phyloP scores from a whole-genome alignment of 2,329 filamentous ascomycete species.

The Fusarium graminum region DNA sequence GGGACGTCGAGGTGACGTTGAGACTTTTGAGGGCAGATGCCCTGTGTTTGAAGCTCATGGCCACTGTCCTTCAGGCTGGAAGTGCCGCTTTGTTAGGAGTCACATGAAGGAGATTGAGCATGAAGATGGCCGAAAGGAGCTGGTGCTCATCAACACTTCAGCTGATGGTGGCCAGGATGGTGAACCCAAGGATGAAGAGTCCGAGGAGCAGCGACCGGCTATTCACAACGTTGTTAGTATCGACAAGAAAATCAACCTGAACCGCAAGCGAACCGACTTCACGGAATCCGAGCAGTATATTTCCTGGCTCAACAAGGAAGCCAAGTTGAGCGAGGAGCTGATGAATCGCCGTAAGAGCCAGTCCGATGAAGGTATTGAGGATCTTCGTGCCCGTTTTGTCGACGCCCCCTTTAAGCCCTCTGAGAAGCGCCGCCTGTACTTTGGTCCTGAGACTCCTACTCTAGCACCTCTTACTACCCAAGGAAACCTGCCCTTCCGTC shows the following conservation, averaged over 20 bases:
- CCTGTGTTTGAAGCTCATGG: slow-evolving; percentile 84
- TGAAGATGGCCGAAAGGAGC: slow-evolving; percentile 84
- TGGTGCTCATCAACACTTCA: slow-evolving; percentile 71
- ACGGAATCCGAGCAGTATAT: slow-evolving; percentile 81
- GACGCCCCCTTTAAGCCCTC: slow-evolving; percentile 90
- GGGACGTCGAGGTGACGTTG: slow-evolving; percentile 83
- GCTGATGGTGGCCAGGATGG: slow-evolving; percentile 47
- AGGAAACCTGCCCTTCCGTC: slow-evolving; percentile 93
- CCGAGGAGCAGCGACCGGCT: slow-evolving; percentile 70
- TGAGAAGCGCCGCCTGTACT: slow-evolving; percentile 94
- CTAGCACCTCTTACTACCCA: slow-evolving; percentile 97
- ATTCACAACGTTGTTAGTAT: slow-evolving; percentile 81
- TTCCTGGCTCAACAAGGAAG: slow-evolving; percentile 79
- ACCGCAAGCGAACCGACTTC: slow-evolving; percentile 77
- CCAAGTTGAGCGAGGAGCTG: slow-evolving; percentile 55
- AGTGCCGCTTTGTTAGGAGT: slow-evolving; percentile 89
- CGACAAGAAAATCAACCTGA: slow-evolving; percentile 79
- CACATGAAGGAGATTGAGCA: slow-evolving; percentile 85
- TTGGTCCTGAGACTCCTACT: slow-evolving; percentile 91
- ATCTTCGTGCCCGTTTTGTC: slow-evolving; percentile 83
- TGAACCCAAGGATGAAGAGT: slow-evolving; percentile 55
- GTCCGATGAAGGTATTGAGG: slow-evolving; percentile 64
- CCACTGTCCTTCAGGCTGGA: slow-evolving; percentile 88
- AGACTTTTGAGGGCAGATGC: slow-evolving; percentile 81
- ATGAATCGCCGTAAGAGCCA: slow-evolving; percentile 60